Conservation (phyloP, 352 stramenopile species). For the Pythium sp. region DNA sequence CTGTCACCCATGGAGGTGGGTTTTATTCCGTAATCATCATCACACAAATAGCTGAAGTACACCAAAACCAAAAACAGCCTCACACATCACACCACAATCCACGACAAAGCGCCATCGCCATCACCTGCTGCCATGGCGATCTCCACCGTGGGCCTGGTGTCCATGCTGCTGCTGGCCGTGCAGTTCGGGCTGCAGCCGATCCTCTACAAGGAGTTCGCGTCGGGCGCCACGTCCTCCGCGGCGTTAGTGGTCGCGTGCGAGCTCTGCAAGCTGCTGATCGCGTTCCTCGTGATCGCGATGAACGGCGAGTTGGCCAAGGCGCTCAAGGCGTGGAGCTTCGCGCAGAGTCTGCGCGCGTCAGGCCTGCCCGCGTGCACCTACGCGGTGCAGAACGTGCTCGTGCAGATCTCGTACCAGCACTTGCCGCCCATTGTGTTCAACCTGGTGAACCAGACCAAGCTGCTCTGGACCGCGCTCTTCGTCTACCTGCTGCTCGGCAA, state of each 20-base stretch:
- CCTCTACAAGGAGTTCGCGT: slow-evolving; percentile 77
- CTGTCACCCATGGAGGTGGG: background rate
- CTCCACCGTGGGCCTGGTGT: slow-evolving; percentile 8
- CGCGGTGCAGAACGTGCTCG: slow-evolving; percentile 86
- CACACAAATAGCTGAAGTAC: background rate
- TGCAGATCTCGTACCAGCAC: slow-evolving; percentile 81
- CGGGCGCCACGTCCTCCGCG: slow-evolving; percentile 47
- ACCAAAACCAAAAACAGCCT: background rate
- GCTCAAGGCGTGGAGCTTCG: slow-evolving; percentile 55
- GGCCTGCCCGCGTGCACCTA: slow-evolving; percentile 81
- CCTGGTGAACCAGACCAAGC: slow-evolving; percentile 87
- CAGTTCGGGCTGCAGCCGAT: slow-evolving; percentile 85
- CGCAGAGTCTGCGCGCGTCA: slow-evolving; percentile 59
- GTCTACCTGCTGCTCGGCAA: slow-evolving; percentile 75
- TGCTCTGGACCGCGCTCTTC: slow-evolving; percentile 80
- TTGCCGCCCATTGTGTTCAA: slow-evolving; percentile 84
- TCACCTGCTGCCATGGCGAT: background rate
- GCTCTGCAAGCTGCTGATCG: slow-evolving; percentile 63
- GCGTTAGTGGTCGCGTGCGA: slow-evolving; percentile 78
- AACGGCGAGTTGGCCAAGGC: slow-evolving; percentile 31
- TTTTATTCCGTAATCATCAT: background rate
- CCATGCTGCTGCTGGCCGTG: slow-evolving; percentile 68
- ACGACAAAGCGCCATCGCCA: background rate
- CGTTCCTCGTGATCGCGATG: slow-evolving; percentile 39
- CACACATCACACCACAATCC: background rate